Evolutionary conservation across 1,139 yeast genomes (phyloP).

Genomic region (Candida gigantensis): DNA sequence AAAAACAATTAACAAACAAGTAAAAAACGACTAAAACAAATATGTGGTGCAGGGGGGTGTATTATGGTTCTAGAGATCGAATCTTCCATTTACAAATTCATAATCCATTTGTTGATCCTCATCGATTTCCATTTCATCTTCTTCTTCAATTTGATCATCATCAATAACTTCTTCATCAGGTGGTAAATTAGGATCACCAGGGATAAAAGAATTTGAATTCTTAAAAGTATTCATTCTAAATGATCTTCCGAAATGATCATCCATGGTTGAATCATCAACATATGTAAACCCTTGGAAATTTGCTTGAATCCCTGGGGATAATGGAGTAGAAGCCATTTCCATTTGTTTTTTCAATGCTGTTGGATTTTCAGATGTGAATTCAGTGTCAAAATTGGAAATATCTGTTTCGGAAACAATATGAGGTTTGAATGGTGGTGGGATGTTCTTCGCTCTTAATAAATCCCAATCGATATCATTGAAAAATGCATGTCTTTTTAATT

Average conservation of each 20-base stretch:
- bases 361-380: constrained; percentile 73
- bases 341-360: constrained; percentile 63
- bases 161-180: constrained; percentile 84
- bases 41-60: too few species aligned
- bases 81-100: constrained; percentile 87
- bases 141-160: constrained; percentile 68
- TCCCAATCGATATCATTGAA: constrained; percentile 92
- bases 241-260: constrained; percentile 67
- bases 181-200: constrained; percentile 76
- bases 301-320: constrained; percentile 93
- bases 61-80: constrained; percentile 69
- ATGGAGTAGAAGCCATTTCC: constrained; percentile 73
- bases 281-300: constrained; percentile 95
- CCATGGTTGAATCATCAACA: constrained; percentile 92
- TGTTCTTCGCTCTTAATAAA: constrained; percentile 68
- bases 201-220: constrained; percentile 71
- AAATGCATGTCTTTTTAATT: constrained; percentile 86
- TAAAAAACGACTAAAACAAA: too few species aligned
- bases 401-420: constrained; percentile 88
- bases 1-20: too few species aligned
- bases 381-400: constrained; percentile 96
- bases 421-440: constrained; percentile 98
- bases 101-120: constrained; percentile 55
- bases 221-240: constrained; percentile 49
- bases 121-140: constrained; percentile 53